Conservation (phyloP, 768 basidiomycete genomes). For the Boletus reticulatus region DNA sequence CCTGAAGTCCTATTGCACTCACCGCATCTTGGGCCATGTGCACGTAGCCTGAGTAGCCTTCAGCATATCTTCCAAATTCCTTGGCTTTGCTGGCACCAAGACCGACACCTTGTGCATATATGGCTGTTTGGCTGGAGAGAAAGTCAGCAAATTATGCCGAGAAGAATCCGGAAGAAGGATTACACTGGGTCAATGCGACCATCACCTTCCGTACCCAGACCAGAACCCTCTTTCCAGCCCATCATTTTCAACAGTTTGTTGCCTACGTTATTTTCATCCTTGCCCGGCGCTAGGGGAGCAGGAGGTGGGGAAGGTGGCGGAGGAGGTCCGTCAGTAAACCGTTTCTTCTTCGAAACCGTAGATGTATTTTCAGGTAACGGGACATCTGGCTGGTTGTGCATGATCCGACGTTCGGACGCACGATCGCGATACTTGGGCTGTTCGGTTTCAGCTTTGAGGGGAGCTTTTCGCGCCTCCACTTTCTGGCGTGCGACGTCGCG, state of each 20-base stretch:
- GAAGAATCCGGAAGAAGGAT: conserved; percentile 10
- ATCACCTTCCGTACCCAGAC: conserved; percentile 78
- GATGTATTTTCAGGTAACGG: conserved; percentile 57
- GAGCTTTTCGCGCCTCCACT: conserved; percentile 41
- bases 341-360: conserved; percentile 40
- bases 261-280: conserved; percentile 85
- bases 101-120: conserved; percentile 87
- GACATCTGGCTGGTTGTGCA: conserved; percentile 90
- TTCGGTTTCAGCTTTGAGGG: conserved; percentile 34
- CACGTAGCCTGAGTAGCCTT: conserved; percentile 69
- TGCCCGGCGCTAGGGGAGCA: conserved; percentile 62
- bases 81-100: conserved; percentile 91
- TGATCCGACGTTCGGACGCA: conserved; percentile 84
- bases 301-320: conserved; percentile 61
- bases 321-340: conserved; percentile 53
- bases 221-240: conserved; percentile 94
- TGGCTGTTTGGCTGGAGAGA: conserved; percentile 63
- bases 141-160: conserved; percentile 7
- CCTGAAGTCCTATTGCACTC: conserved; percentile 27
- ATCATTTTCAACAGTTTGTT: conserved; percentile 95
- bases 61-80: conserved; percentile 70
- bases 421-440: conserved; percentile 93
- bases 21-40: conserved; percentile 73
- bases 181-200: conserved; percentile 89
- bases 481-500: conserved; percentile 77